phyloP scores from a whole-genome alignment of 2,329 filamentous ascomycete species.

The Colletotrichum simmondsii region DNA sequence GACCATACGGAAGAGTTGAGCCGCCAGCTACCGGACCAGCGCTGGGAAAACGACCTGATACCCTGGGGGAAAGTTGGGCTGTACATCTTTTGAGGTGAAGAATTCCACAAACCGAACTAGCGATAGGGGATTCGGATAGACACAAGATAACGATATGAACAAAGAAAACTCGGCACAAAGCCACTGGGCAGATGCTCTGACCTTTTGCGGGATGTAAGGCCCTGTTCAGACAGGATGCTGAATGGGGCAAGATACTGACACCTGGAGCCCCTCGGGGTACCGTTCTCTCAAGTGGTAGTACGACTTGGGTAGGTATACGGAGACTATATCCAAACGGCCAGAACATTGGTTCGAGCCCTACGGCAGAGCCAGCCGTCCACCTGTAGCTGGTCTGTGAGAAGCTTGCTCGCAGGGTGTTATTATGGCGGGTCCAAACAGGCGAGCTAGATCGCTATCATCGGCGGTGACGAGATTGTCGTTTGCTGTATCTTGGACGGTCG shows the following conservation, averaged over 20 bases:
- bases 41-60: conserved; percentile 21
- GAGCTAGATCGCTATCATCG: too few species aligned
- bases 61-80: conserved; percentile 6
- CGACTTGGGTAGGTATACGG: too few species aligned
- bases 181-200: not conserved
- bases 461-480: too few species aligned
- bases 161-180: not conserved
- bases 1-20: not conserved
- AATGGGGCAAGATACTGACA: too few species aligned
- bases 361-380: too few species aligned
- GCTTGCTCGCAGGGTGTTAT: too few species aligned
- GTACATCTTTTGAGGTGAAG: not conserved
- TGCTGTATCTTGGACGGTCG: too few species aligned
- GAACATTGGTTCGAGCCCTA: too few species aligned
- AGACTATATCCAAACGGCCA: too few species aligned
- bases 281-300: not conserved
- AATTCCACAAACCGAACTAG: not conserved
- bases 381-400: too few species aligned
- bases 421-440: too few species aligned
- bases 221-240: not conserved
- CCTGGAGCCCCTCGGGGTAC: not conserved
- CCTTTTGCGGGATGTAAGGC: not conserved
- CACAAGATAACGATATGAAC: not conserved
- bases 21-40: not conserved
- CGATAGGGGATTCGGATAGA: not conserved